These are phyloP conservation scores for Akebia trifoliata DNA, from an alignment of 164 flowering plant species.

Conservation along the genomic window DNA sequence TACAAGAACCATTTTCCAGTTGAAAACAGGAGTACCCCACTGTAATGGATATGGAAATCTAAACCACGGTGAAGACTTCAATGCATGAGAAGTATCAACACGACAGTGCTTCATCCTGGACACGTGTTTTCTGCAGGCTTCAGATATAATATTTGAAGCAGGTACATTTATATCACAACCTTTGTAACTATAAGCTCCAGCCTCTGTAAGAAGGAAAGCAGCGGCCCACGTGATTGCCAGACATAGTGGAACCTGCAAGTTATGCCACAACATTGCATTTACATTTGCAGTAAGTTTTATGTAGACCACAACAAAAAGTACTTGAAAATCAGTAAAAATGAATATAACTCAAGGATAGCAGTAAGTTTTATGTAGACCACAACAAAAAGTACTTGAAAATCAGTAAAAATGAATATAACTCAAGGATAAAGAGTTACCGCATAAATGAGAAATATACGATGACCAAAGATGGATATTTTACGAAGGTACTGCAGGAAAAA, in stretches of 20 bases:
- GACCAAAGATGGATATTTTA: slow-evolving; percentile 85
- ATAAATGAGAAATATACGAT: slow-evolving; percentile 84
- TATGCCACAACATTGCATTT: no score
- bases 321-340: background rate
- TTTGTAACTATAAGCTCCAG: slow-evolving; percentile 86
- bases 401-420: background rate
- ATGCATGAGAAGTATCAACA: slow-evolving; percentile 81
- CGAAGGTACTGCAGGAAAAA: slow-evolving; percentile 81
- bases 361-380: no score
- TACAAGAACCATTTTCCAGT: slow-evolving; percentile 78
- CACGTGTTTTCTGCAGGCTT: slow-evolving; percentile 77
- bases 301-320: background rate
- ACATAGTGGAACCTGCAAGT: slow-evolving; percentile 85
- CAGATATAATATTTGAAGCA: slow-evolving; percentile 75
- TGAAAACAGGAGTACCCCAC: slow-evolving; percentile 94
- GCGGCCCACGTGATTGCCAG: slow-evolving; percentile 87
- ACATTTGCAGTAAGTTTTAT: no score
- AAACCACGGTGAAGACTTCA: slow-evolving; percentile 86
- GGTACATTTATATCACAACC: slow-evolving; percentile 84
- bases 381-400: background rate
- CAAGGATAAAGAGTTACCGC: slow-evolving; percentile 54
- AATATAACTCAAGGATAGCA: background rate
- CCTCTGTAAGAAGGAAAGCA: slow-evolving; percentile 86
- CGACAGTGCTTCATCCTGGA: slow-evolving; percentile 82
- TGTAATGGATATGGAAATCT: slow-evolving; percentile 97